Base-by-base conservation (phyloP, 2,329 filamentous ascomycete genomes). In the Aschersonia sp. region DNA sequence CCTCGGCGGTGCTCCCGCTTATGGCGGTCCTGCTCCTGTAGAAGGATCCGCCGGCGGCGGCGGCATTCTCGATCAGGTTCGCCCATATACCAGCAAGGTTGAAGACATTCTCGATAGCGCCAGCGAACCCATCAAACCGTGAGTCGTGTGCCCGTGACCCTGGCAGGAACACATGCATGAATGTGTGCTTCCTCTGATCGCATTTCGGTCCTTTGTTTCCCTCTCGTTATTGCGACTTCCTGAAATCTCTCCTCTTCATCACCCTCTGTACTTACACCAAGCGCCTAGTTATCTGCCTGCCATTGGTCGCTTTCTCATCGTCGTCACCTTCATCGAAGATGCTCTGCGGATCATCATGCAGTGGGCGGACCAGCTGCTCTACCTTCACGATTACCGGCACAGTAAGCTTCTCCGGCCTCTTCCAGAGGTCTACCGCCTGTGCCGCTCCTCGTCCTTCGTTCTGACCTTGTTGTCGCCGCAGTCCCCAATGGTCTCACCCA, bases 261-360 rank as follows among this genome's bases (percentile, higher is more conserved):
- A 20, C 20, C 20, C 20, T 20, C 20, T 20, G 20, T 20, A 20
- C 20, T 20, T 20, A 20, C 20, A 20, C 40, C 40, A 43, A 7
- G 44, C 46, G n/a, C 55, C 60, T 62, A 95, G 89, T 53, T 94
- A 94, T 64, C 77, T 98, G 43, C 92, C 92, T 50, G 88, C 87
- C 55, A 91, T 98, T 71, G 92, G 92, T 56, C 87, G 92, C 56
- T 97, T 97, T 68, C 70, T 98, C 56, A 98, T 98, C 58, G 92
- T 98, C 49, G 92, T 97, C 47, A 98, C 92, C 52, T 98, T 98
- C 71, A 75, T 98, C 58, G 92, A 98, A 69, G 92, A 98, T 72
- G 88, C 89, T 45, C 73, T 98, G 53, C 81, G 92, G 64, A 98
- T 98, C 68, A 74, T 97, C 58, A 98, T 92, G 56, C 92, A 98